phyloP scores from a whole-genome alignment of 2,329 filamentous ascomycete species.

The Sphaerostilbella broomeana region DNA sequence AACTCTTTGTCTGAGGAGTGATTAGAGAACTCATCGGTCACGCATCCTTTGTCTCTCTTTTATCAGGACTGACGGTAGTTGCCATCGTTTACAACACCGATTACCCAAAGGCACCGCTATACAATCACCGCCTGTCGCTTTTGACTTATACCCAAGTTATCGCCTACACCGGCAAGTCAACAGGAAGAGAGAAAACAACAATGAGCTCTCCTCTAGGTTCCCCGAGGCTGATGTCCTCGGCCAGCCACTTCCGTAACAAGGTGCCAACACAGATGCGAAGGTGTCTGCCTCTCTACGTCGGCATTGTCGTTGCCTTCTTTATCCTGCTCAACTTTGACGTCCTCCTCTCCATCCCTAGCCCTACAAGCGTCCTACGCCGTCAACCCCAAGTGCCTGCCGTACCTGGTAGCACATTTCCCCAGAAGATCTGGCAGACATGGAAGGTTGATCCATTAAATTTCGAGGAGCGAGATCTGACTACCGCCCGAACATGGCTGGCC shows the following conservation, averaged over 20 bases:
- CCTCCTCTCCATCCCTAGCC: conserved; percentile 25
- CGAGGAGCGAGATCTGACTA: conserved; percentile 54
- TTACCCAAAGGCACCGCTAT: background rate
- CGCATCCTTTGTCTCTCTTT: background rate
- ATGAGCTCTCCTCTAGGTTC: conserved; percentile 31
- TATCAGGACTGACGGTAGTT: background rate
- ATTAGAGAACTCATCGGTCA: too few species aligned
- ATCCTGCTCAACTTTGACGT: conserved; percentile 41
- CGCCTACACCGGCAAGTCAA: background rate
- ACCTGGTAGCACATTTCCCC: conserved; percentile 41
- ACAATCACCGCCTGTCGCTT: background rate
- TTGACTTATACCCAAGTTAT: background rate
- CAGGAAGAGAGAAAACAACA: conserved; percentile 9
- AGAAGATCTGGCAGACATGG: conserved; percentile 74
- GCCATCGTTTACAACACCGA: background rate
- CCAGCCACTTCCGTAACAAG: conserved; percentile 16
- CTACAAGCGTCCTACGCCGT: conserved; percentile 16
- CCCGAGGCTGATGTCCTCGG: conserved; percentile 32
- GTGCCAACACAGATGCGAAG: conserved; percentile 26
- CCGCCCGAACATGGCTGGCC: conserved; percentile 56
- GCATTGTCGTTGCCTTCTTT: conserved; percentile 37
- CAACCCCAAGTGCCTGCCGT: conserved; percentile 12
- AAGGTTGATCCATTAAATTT: conserved; percentile 62
- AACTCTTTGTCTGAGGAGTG: too few species aligned
- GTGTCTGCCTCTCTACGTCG: conserved; percentile 40